A percentile compares a stretch with the other conserved stretches of the same genome.
Conservation (phyloP, 2,329 filamentous ascomycete species). For the Aspergillus ustus region DNA sequence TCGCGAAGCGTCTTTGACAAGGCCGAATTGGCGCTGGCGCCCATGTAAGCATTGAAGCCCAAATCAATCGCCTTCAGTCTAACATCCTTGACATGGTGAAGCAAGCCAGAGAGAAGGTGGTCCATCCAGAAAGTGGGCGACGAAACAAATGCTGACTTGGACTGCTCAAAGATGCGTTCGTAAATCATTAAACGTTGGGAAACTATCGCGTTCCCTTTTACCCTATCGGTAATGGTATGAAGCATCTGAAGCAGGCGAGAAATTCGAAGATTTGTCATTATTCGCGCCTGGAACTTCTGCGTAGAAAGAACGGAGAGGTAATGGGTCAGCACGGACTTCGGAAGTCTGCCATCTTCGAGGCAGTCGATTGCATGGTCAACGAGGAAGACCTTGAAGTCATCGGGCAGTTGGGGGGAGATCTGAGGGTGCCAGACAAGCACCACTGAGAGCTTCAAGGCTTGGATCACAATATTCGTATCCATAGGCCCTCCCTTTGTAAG, state of each 20-base stretch:
- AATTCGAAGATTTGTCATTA: constrained; percentile 74
- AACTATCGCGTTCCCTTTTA: constrained; percentile 80
- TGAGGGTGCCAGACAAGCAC: constrained; percentile 76
- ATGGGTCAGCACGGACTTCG: constrained; percentile 79
- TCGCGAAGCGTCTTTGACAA: constrained; percentile 67
- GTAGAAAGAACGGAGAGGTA: constrained; percentile 80
- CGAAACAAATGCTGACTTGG: constrained; percentile 69
- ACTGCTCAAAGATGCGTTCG: constrained; percentile 73
- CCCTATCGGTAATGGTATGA: constrained; percentile 71
- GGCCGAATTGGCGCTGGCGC: constrained; percentile 70
- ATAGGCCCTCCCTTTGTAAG: constrained; percentile 55
- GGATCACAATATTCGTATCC: constrained; percentile 74
- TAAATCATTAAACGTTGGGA: constrained; percentile 80
- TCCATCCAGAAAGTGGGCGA: constrained; percentile 77
- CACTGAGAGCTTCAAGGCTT: constrained; percentile 76
- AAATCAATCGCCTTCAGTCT: constrained; percentile 74
- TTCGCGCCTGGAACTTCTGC: constrained; percentile 75
- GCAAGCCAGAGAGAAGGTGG: constrained; percentile 79
- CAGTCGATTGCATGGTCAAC: constrained; percentile 78
- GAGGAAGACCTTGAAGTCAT: constrained; percentile 79
- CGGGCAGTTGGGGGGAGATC: constrained; percentile 71
- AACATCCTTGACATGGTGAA: constrained; percentile 78
- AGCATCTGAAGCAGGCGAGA: constrained; percentile 72
- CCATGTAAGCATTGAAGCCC: constrained; percentile 71
- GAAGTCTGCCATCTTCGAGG: constrained; percentile 68